phyloP scores from a whole-genome alignment of 2,329 filamentous ascomycete genomes.

The Xylariaceae sp. region DNA sequence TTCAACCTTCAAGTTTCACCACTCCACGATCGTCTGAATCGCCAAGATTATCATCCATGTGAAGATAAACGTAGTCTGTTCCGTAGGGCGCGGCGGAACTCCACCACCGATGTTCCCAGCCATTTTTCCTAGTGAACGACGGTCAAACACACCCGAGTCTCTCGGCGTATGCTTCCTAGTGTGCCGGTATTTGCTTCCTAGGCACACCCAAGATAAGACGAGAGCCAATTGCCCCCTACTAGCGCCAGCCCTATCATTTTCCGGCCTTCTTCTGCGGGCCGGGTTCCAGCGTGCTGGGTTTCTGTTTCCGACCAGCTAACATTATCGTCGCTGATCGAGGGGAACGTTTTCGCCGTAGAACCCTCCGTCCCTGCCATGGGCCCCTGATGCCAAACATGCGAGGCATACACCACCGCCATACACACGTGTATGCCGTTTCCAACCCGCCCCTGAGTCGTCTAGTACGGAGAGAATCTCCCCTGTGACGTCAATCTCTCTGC shows the following conservation, averaged over 20 bases:
- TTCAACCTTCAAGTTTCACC: constrained; percentile 1
- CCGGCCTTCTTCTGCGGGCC: not conserved
- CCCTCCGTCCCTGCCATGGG: constrained; percentile 38
- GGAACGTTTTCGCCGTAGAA: constrained; percentile 53
- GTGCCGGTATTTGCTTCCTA: not conserved
- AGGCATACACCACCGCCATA: constrained; percentile 55
- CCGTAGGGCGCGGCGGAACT: constrained; percentile 13
- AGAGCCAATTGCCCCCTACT: not conserved
- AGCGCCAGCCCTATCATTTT: not conserved
- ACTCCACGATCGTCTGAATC: not conserved
- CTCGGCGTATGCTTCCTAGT: not conserved
- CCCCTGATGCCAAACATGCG: constrained; percentile 47
- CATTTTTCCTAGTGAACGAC: constrained; percentile 17
- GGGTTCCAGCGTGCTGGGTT: not conserved
- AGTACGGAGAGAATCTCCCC: constrained; percentile 48
- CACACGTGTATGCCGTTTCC: constrained; percentile 55
- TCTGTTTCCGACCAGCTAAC: not conserved
- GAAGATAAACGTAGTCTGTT: not conserved
- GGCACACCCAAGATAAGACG: constrained; percentile 6
- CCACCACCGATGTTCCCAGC: constrained; percentile 1
- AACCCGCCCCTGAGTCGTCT: constrained; percentile 45
- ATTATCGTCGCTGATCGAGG: constrained; percentile 45
- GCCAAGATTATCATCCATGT: constrained; percentile 4
- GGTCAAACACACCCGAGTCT: not conserved
- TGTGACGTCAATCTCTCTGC: constrained; percentile 40